Evolutionary conservation across 2,329 filamentous ascomycete genomes (phyloP), one percentile per base, ranked within the genome.

Genomic region (Diplodia sapinea): DNA sequence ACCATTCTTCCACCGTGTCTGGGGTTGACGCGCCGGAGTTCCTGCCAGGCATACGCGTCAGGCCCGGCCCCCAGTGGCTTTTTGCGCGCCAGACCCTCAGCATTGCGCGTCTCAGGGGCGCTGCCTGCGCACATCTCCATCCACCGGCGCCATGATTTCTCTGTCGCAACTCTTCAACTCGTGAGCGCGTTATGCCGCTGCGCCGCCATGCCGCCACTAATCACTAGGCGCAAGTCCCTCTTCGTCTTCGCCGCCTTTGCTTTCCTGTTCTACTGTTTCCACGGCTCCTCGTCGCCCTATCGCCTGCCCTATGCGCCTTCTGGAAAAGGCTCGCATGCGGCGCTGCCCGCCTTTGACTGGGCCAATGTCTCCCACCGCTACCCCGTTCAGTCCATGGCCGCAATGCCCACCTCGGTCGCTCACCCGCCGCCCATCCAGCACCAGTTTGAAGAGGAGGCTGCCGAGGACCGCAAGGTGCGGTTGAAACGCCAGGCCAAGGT

Each of bases 391-490:
- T 73, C 72, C 17, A 70, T 79, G 51, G 76, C 73, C 6, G 71
- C 76, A 11, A 69, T 84, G 38, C 82, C 82, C 8, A 77, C 75
- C 9, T 76, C 71, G 23, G 71, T 74, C 23, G 71, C 74, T 12
- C 31, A 62, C 52, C 75, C 83, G 0, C 82, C 82, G 0, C 73
- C 71, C 20, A 74, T 84, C 7, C 82, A 84, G 67, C 74, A 74
- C 69, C 68, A 74, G 0, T 81, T 82, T 65, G 72, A 74, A 0
- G 54, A 71, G 31, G 81, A 83, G 68, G 66, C 75, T 67, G 57
- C 72, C 20, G 70, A 75, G 72, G 68, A 71, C 71, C 50, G 64
- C 26, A 40, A 55, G 8, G 29, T 72, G 76, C 13, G 70, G 73
- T 69, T 77, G 69, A 71, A 79, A 74, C 73, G 75, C 65, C 68